Evolutionary conservation across 805 yeast species (phyloP).

Genomic region (Ogataea wickerhamii): DNA sequence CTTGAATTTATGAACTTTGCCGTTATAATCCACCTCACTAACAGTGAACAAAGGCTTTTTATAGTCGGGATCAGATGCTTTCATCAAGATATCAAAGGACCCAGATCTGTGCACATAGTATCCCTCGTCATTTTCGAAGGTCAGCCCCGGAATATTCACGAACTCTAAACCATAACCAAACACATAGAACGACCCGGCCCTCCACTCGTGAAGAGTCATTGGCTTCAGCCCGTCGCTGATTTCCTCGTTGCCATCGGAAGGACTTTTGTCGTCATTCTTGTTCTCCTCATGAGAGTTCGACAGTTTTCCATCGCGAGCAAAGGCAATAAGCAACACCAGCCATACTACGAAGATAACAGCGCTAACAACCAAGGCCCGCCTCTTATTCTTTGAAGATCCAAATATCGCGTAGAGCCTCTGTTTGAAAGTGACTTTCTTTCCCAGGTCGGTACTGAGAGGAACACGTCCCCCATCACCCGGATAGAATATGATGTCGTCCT

Average conservation of each 20-base stretch:
- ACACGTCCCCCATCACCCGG: constrained; percentile 5
- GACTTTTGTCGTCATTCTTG: neutral
- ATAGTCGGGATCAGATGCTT: constrained; percentile 30
- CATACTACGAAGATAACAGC: constrained; percentile 24
- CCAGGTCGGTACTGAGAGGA: constrained; percentile 4
- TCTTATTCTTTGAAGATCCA: constrained; percentile 20
- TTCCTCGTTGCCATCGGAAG: neutral
- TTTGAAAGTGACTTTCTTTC: constrained; percentile 3
- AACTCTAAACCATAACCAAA: constrained; percentile 24
- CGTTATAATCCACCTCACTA: constrained; percentile 40
- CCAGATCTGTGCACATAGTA: constrained; percentile 29
- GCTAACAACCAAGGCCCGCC: constrained; percentile 13
- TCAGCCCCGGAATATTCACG: constrained; percentile 24
- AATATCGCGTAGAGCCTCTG: constrained; percentile 9
- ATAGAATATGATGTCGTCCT: constrained; percentile 16
- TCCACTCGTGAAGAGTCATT: constrained; percentile 27
- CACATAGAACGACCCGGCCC: constrained; percentile 30
- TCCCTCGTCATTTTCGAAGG: constrained; percentile 43
- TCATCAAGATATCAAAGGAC: constrained; percentile 14
- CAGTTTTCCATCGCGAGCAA: constrained; percentile 21
- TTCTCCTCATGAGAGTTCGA: constrained; percentile 9
- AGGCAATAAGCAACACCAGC: constrained; percentile 23
- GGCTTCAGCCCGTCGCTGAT: constrained; percentile 8
- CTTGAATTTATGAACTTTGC: constrained; percentile 37
- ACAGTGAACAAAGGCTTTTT: constrained; percentile 30